Base-by-base conservation (phyloP, 2,329 filamentous ascomycete genomes). In the Ilyonectria destructans region DNA sequence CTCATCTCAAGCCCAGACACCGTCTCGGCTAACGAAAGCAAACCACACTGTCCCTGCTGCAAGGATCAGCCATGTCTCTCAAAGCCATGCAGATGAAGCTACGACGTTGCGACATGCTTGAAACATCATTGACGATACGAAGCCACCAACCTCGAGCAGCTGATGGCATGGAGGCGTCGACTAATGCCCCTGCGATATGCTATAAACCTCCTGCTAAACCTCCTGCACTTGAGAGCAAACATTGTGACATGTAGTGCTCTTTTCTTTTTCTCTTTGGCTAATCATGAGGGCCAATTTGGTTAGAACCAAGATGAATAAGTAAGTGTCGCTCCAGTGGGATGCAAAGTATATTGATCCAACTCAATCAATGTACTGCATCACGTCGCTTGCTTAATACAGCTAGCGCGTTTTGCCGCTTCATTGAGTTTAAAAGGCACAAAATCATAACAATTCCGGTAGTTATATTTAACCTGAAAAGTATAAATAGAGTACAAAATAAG, bases 31-130 rank as follows among this genome's bases (percentile, higher is more conserved):
- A 52, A 29, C 26, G 17, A 54, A 7, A 12, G 31, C 31, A 33
- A 13, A 9, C 21, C n/a, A 5, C 31, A 31, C n/a, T 31, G n/a
- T 54, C n/a, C 51, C 29, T 35, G 29, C n/a, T 54, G 51, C 51
- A 54, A 54, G 29, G 51, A 21, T 35, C 29, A 31, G 33, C 29
- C 29, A 35, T 54, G 51, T 19, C 35, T 59, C 46, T 59, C 54
- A 35, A 23, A 17, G 43, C 62, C 62, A 51, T 49, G 62, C 49
- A 56, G 29, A 49, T 49, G 40, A 37, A 37, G 48, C 49, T 45
- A 33, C 6, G 51, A 35, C 21, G n/a, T 33, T n/a, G 54, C 48
- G 21, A 55, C 57, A 21, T 6, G 46, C 17, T 35, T 54, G 31
- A 56, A 61, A 52, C 58, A 61, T 31, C 13, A 45, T 21, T 23